Evolutionary conservation across 805 yeast genomes (phyloP).

Genomic region (Saccharomycopsis olivae): DNA sequence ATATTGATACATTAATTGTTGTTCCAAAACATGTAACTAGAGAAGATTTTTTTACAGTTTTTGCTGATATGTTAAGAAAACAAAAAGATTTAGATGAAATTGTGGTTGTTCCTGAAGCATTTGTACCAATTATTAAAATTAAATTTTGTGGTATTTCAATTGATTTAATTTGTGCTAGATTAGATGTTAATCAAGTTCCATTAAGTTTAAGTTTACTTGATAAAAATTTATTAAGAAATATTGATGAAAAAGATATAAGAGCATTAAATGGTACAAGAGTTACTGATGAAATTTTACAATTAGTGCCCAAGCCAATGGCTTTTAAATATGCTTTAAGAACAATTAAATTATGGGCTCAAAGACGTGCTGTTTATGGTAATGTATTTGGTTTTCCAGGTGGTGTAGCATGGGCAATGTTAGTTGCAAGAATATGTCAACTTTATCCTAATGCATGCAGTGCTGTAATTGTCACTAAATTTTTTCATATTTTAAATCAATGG

Average conservation of each 20-base stretch:
- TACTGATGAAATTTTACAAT: slow-evolving; percentile 80
- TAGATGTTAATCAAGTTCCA: slow-evolving; percentile 81
- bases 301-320: slow-evolving; percentile 88
- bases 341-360: slow-evolving; percentile 93
- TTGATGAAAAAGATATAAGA: slow-evolving; percentile 86
- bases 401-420: slow-evolving; percentile 99
- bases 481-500: slow-evolving; percentile 81
- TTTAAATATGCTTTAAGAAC: slow-evolving; percentile 90
- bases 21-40: slow-evolving; percentile 93
- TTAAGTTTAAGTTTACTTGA: slow-evolving; percentile 63
- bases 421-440: slow-evolving; percentile 93
- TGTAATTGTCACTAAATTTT: slow-evolving; percentile 80
- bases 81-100: slow-evolving; percentile 85
- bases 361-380: slow-evolving; percentile 88
- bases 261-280: slow-evolving; percentile 94
- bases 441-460: slow-evolving; percentile 96
- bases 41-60: slow-evolving; percentile 80
- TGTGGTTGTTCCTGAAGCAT: slow-evolving; percentile 92
- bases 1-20: slow-evolving; percentile 93
- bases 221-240: slow-evolving; percentile 72
- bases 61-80: slow-evolving; percentile 54
- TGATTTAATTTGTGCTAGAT: slow-evolving; percentile 76
- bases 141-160: slow-evolving; percentile 87
- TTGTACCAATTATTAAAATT: slow-evolving; percentile 90
- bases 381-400: slow-evolving; percentile 98